Conservation (phyloP, 2,329 filamentous ascomycete species). For the Cercospora canescens region DNA sequence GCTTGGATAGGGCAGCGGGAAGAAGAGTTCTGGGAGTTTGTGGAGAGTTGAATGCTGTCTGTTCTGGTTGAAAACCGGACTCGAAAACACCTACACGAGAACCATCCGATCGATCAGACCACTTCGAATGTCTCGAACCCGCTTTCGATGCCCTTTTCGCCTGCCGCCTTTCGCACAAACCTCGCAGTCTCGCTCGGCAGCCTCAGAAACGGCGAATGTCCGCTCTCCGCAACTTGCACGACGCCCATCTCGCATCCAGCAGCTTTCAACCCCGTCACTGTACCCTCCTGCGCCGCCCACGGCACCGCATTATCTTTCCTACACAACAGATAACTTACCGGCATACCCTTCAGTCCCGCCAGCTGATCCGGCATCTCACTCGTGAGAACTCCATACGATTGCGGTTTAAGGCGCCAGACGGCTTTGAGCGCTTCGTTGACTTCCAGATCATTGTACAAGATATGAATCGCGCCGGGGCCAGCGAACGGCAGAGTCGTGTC, state of each 20-base stretch:
- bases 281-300: neutral
- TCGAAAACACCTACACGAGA: neutral
- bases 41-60: neutral
- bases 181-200: constrained; percentile 11
- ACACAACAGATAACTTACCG: neutral
- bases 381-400: neutral
- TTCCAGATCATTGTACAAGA: neutral
- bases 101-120: neutral
- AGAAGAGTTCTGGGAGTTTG: neutral
- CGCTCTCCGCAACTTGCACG: constrained; percentile 8
- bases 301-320: neutral
- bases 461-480: neutral
- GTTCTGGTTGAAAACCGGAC: neutral
- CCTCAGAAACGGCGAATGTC: constrained; percentile 20
- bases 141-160: constrained; percentile 8
- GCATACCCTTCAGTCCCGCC: neutral
- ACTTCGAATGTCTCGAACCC: constrained; percentile 1
- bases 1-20: neutral
- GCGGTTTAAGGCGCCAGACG: neutral
- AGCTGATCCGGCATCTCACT: neutral
- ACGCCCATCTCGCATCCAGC: constrained; percentile 5
- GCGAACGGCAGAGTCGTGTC: constrained; percentile 13
- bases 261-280: neutral
- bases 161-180: constrained; percentile 12
- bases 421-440: neutral